These are phyloP conservation scores for Pichia sp. DNA, from an alignment of 1,139 yeast genomes.

Conservation along the genomic window DNA sequence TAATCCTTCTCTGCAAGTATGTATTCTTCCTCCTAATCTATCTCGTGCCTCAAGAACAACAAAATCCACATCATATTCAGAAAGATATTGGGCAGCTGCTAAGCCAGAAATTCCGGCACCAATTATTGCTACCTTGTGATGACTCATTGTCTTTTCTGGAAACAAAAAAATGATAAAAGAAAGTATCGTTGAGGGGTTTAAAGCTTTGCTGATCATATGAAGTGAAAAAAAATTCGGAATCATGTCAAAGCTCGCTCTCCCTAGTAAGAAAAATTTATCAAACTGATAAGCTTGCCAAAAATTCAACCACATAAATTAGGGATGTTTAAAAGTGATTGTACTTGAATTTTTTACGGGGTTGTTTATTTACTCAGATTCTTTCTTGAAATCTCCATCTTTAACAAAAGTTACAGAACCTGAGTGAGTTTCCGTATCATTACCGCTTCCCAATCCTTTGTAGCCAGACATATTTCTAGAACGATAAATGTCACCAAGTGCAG, in stretches of 20 bases:
- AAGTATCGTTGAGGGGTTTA: too few relatives aligned
- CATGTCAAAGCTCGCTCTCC: neutral
- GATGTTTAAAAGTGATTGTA: too few relatives aligned
- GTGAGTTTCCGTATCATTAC: constrained; percentile 28
- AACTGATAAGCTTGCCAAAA: too few relatives aligned
- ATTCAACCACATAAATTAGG: too few relatives aligned
- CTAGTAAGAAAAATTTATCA: too few relatives aligned
- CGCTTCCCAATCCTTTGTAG: constrained; percentile 20
- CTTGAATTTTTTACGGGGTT: too few relatives aligned
- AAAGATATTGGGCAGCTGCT: constrained; percentile 65
- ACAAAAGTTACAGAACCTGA: constrained; percentile 48
- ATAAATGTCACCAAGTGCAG: constrained; percentile 48
- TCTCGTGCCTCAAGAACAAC: constrained; percentile 54
- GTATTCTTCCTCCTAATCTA: constrained; percentile 59
- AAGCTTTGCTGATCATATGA: neutral
- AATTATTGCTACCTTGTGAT: constrained; percentile 43
- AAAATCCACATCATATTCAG: constrained; percentile 41
- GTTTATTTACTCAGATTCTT: neutral
- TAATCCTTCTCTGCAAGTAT: constrained; percentile 33
- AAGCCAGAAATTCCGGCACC: constrained; percentile 88
- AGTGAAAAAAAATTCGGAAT: neutral
- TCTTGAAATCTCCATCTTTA: constrained; percentile 33
- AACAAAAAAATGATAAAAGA: too few relatives aligned
- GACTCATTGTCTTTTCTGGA: constrained; percentile 8
- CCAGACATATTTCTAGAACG: constrained; percentile 34